A percentile compares a stretch with the other conserved stretches of the same genome.
phyloP scores from a whole-genome alignment of 139 green algal genomes.

The Micromonas commoda region DNA sequence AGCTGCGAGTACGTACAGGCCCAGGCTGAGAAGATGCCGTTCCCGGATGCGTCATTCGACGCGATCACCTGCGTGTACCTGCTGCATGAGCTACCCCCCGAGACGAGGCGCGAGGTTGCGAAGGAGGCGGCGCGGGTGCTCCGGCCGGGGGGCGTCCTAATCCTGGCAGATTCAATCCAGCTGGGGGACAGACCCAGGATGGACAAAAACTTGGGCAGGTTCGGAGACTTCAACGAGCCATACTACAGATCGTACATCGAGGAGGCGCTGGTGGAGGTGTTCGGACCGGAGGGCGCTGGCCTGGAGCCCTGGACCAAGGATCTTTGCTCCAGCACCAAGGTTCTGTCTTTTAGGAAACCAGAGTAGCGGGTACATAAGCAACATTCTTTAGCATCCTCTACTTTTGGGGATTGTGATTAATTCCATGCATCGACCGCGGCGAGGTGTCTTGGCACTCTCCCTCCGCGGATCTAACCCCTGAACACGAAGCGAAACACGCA shows the following conservation, averaged over 20 bases:
- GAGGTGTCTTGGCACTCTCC: not conserved
- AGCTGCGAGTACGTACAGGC: conserved; percentile 23
- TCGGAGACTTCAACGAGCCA: conserved; percentile 68
- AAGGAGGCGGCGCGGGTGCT: conserved; percentile 67
- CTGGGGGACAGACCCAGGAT: conserved; percentile 50
- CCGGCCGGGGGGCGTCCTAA: conserved; percentile 59
- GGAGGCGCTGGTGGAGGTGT: conserved; percentile 22
- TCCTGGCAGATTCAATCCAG: conserved; percentile 52
- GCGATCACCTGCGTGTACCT: conserved; percentile 64
- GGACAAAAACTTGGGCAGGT: conserved; percentile 47
- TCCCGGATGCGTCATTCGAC: conserved; percentile 52
- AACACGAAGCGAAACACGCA: not conserved
- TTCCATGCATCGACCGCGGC: not conserved
- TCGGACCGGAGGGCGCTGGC: conserved; percentile 52
- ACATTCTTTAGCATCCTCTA: not conserved
- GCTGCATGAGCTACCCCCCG: conserved; percentile 78
- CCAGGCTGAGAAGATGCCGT: conserved; percentile 50
- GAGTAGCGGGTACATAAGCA: not conserved
- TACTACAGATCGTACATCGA: conserved; percentile 50
- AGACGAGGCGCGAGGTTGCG: conserved; percentile 35
- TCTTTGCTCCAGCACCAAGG: conserved; percentile 56
- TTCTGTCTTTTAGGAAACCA: conserved; percentile 59
- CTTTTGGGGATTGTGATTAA: not conserved
- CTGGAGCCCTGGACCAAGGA: conserved; percentile 62
- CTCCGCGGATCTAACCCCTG: not conserved